A percentile compares a stretch with the other conserved stretches of the same genome.
Evolutionary conservation across 2,329 filamentous ascomycete genomes (phyloP).

Genomic region (Fusarium sp.): DNA sequence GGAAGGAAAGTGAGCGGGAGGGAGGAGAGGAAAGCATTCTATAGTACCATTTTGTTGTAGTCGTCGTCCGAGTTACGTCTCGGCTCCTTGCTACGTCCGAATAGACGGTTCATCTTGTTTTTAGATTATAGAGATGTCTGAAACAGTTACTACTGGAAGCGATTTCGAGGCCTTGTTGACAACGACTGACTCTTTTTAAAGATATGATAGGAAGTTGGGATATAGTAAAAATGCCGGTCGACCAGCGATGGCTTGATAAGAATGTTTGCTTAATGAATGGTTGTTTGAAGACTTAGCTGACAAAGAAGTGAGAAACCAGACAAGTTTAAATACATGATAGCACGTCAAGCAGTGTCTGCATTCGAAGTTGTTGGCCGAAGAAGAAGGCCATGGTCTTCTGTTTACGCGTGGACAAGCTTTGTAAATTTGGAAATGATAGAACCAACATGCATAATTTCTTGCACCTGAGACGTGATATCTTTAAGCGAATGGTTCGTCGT

Average conservation of each 20-base stretch:
- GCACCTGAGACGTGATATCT: background rate
- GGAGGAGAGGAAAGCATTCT: too few relatives aligned
- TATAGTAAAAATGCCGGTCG: background rate
- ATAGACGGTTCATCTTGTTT: slow-evolving; percentile 7
- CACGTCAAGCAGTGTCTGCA: too few relatives aligned
- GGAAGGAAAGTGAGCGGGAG: too few relatives aligned
- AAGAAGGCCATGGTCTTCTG: background rate
- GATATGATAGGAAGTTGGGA: too few relatives aligned
- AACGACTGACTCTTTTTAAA: too few relatives aligned
- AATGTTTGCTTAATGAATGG: too few relatives aligned
- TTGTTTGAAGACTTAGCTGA: background rate
- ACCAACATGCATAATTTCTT: background rate
- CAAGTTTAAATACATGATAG: background rate
- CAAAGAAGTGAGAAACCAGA: too few relatives aligned
- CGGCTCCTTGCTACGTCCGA: background rate
- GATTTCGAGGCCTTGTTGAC: too few relatives aligned
- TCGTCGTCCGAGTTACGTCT: slow-evolving; percentile 25
- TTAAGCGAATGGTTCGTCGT: background rate
- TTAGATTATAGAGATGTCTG: too few relatives aligned
- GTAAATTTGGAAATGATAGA: background rate
- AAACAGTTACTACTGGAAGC: too few relatives aligned
- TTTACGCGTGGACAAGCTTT: background rate
- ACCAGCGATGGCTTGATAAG: background rate
- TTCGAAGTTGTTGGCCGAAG: background rate
- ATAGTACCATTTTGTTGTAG: slow-evolving; percentile 2